A percentile compares a stretch with the other conserved stretches of the same genome.
Conservation (phyloP, 2,329 filamentous ascomycete species). For the Trichoderma harzianum region DNA sequence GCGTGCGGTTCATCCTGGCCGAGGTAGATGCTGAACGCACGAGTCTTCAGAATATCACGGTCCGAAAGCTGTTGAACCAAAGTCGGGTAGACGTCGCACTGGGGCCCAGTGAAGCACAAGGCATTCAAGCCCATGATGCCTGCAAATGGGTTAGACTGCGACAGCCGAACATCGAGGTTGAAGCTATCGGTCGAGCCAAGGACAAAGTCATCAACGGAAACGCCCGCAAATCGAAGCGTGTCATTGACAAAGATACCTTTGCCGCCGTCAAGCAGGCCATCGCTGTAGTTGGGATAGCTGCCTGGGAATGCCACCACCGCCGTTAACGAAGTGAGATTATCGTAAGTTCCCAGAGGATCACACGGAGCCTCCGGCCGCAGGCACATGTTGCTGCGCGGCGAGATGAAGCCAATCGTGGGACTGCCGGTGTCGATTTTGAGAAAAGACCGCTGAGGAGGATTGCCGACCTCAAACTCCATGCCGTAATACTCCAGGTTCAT, state of each 20-base stretch:
- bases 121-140: background rate
- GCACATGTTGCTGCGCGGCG: background rate
- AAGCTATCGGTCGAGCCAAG: background rate
- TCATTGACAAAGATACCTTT: background rate
- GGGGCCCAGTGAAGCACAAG: background rate
- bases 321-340: conserved; percentile 1
- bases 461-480: background rate
- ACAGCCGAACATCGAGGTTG: background rate
- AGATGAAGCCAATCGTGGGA: background rate
- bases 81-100: background rate
- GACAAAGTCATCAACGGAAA: background rate
- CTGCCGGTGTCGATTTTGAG: conserved; percentile 3
- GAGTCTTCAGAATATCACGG: background rate
- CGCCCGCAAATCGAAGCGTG: background rate
- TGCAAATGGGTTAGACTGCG: background rate
- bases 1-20: background rate
- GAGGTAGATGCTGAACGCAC: conserved; percentile 2
- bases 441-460: background rate
- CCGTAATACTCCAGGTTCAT: background rate
- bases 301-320: background rate
- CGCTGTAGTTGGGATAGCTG: background rate
- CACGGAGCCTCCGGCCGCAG: background rate
- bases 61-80: conserved; percentile 5
- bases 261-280: background rate
- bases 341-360: background rate